These are phyloP conservation scores for Leptographium wingfieldii DNA, from an alignment of 2,329 filamentous ascomycete genomes.

Conservation along the genomic window DNA sequence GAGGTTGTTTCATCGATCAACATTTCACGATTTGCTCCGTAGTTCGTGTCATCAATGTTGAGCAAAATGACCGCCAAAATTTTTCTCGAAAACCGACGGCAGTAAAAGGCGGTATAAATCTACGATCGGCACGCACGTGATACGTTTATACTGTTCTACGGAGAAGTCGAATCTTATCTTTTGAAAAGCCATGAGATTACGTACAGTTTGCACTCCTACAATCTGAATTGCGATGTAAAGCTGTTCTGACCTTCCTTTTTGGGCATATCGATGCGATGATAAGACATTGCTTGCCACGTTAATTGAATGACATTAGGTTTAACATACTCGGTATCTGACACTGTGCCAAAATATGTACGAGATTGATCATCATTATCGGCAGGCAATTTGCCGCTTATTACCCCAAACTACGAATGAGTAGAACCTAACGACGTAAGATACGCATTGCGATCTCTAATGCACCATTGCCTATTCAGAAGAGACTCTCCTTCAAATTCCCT, in stretches of 20 bases:
- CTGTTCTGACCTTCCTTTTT: slow-evolving; percentile 9
- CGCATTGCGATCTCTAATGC: background rate
- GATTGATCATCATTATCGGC: background rate
- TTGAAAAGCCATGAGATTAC: background rate
- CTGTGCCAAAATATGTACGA: background rate
- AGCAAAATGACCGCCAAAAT: slow-evolving; percentile 1
- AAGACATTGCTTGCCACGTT: background rate
- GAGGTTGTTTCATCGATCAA: too few species aligned
- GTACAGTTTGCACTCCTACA: background rate
- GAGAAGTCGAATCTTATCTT: background rate
- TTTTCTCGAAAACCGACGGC: background rate
- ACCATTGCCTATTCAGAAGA: background rate
- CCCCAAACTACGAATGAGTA: background rate
- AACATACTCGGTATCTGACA: background rate
- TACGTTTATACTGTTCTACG: too few species aligned
- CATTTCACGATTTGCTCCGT: background rate
- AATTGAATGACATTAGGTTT: background rate
- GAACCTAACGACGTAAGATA: background rate
- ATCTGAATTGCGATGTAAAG: background rate
- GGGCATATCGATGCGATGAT: slow-evolving; percentile 1
- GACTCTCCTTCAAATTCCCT: background rate
- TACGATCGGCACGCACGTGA: background rate
- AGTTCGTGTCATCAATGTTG: background rate
- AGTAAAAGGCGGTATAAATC: slow-evolving; percentile 5
- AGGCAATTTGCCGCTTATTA: background rate